Conservation (phyloP, 129 eudicot species). For the Helichrysum umbraculigerum region DNA sequence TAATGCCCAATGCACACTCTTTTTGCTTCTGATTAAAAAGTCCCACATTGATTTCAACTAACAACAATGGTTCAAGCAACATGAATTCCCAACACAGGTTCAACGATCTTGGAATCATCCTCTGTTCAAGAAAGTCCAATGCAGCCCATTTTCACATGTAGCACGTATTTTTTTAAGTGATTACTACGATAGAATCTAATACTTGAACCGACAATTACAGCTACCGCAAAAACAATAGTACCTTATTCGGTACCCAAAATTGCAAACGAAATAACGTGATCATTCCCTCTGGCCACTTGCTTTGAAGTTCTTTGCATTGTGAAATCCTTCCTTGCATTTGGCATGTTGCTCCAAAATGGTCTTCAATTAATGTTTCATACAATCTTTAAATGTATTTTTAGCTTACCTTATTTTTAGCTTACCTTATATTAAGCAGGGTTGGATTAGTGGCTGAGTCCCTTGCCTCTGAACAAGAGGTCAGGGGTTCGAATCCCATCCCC, state of each 20-base stretch:
- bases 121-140: slow-evolving; percentile 42
- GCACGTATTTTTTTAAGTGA: too few relatives aligned
- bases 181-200: slow-evolving; percentile 37
- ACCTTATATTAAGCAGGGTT: too few relatives aligned
- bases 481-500: too few relatives aligned
- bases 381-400: too few relatives aligned
- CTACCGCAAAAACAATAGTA: slow-evolving; percentile 67
- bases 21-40: slow-evolving; percentile 51
- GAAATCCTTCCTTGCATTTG: slow-evolving; percentile 30
- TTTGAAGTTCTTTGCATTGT: slow-evolving; percentile 24
- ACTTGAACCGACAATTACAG: slow-evolving; percentile 79
- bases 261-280: slow-evolving; percentile 17
- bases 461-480: too few relatives aligned
- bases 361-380: slow-evolving; percentile 17
- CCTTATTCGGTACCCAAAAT: slow-evolving; percentile 49
- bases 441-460: too few relatives aligned
- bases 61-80: too few relatives aligned
- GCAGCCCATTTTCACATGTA: not conserved
- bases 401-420: too few relatives aligned
- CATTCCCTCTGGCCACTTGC: slow-evolving; percentile 40
- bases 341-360: slow-evolving; percentile 26
- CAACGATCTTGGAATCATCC: slow-evolving; percentile 72
- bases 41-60: too few relatives aligned
- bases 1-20: slow-evolving; percentile 32
- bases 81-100: slow-evolving; percentile 82